A percentile compares a stretch with the other conserved stretches of the same genome.
These are phyloP conservation scores for Ehretia macrophylla DNA, from an alignment of 257 asterid genomes.

Conservation along the genomic window DNA sequence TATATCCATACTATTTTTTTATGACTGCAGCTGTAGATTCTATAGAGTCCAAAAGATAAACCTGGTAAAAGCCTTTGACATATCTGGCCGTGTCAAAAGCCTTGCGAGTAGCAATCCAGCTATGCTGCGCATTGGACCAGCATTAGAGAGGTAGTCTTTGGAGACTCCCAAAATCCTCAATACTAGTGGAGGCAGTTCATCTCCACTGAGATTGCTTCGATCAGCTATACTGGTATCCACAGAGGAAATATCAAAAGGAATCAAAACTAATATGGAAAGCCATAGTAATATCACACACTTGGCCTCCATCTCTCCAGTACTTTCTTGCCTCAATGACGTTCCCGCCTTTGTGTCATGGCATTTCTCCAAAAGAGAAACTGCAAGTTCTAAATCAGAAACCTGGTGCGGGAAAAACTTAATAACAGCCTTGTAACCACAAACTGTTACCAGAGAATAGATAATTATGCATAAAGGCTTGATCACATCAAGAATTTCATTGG, in stretches of 20 bases:
- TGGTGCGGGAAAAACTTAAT: conserved; percentile 95
- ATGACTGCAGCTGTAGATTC: not conserved
- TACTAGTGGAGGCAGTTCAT: conserved; percentile 78
- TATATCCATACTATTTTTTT: not conserved
- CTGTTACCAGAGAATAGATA: conserved; percentile 85
- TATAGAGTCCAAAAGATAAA: not conserved
- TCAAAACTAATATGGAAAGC: conserved; percentile 90
- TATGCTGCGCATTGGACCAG: conserved; percentile 94
- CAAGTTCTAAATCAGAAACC: conserved; percentile 94
- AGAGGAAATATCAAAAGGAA: conserved; percentile 89
- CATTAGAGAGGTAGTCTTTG: conserved; percentile 75
- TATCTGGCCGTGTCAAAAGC: conserved; percentile 93
- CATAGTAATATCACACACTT: conserved; percentile 79
- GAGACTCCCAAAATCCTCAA: conserved; percentile 62
- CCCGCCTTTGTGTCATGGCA: conserved; percentile 56
- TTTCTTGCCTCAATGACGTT: conserved; percentile 82
- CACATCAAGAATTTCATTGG: conserved; percentile 60
- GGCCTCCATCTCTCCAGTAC: conserved; percentile 99
- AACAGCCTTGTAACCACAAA: conserved; percentile 92
- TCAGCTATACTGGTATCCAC: conserved; percentile 77
- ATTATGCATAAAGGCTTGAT: conserved; percentile 77
- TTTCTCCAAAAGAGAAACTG: conserved; percentile 79
- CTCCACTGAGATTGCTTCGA: conserved; percentile 26
- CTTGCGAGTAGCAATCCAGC: conserved; percentile 83
- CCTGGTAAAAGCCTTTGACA: conserved; percentile 81